A percentile compares a stretch with the other conserved stretches of the same genome.
phyloP scores from a whole-genome alignment of 1,284 basidiomycete species.

The Fomitopsis pinicola region DNA sequence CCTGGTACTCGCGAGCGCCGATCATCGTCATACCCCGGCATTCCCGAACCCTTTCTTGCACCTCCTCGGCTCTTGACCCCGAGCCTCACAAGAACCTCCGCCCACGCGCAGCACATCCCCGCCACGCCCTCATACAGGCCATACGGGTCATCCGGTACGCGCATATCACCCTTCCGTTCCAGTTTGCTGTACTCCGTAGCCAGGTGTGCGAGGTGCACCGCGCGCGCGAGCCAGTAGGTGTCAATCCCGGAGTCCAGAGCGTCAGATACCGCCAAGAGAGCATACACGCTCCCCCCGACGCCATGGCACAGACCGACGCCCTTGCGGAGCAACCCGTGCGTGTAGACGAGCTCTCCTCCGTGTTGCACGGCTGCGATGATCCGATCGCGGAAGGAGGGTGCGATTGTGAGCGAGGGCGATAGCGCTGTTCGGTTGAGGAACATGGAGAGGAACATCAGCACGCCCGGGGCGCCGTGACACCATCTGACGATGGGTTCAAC shows the following conservation, averaged over 20 bases:
- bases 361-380: constrained; percentile 30
- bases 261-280: constrained; percentile 44
- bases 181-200: constrained; percentile 33
- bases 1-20: constrained; percentile 34
- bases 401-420: constrained; percentile 15
- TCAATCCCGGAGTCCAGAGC: constrained; percentile 10
- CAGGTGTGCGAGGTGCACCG: constrained; percentile 42
- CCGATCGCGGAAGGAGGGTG: constrained; percentile 16
- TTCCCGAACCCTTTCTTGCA: constrained; percentile 13
- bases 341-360: constrained; percentile 41
- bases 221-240: constrained; percentile 29
- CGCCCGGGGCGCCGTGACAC: constrained; percentile 54
- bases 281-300: constrained; percentile 45
- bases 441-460: constrained; percentile 42
- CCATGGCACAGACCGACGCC: constrained; percentile 58
- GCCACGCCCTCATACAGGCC: constrained; percentile 52
- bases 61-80: constrained; percentile 7
- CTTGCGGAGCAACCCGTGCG: constrained; percentile 46
- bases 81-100: constrained; percentile 37
- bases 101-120: constrained; percentile 55
- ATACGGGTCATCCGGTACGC: constrained; percentile 43
- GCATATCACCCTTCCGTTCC: constrained; percentile 37
- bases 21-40: constrained; percentile 28
- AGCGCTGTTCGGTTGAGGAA: constrained; percentile 24
- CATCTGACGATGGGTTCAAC: constrained; percentile 31